Evolutionary conservation across 441 rosid species (phyloP).

Genomic region (Populus trichocarpa): DNA sequence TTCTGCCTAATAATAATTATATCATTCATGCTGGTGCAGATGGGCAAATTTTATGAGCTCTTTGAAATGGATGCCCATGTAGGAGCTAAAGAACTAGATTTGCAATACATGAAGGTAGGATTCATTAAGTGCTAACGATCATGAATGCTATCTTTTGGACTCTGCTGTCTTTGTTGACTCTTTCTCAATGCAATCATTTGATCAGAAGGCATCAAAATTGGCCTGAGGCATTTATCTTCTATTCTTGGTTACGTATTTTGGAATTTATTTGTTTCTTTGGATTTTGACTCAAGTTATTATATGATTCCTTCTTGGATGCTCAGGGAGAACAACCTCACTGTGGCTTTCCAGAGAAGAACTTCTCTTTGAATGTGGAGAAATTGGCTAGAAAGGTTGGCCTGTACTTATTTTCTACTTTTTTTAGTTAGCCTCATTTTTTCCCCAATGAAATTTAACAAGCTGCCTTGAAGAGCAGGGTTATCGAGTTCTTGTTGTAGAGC

Average conservation of each 20-base stretch:
- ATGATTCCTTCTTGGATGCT: slow-evolving; percentile 22
- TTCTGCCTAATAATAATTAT: slow-evolving; percentile 13
- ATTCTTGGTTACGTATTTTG: neutral
- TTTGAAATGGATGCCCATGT: slow-evolving; percentile 99
- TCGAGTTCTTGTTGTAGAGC: slow-evolving; percentile 96
- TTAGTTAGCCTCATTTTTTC: slow-evolving; percentile 16
- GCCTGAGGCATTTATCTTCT: neutral
- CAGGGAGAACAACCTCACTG: slow-evolving; percentile 99
- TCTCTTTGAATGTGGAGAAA: slow-evolving; percentile 84
- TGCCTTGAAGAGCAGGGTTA: slow-evolving; percentile 63
- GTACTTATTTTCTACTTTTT: slow-evolving; percentile 13
- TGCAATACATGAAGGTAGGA: slow-evolving; percentile 97
- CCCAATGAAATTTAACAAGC: slow-evolving; percentile 21
- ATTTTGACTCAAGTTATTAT: slow-evolving; percentile 12
- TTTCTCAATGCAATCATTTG: neutral
- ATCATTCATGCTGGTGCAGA: slow-evolving; percentile 42
- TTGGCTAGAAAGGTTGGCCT: slow-evolving; percentile 82
- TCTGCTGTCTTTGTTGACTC: slow-evolving; percentile 7
- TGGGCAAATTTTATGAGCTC: slow-evolving; percentile 99
- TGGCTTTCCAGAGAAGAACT: slow-evolving; percentile 99
- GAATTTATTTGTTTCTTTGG: slow-evolving; percentile 1
- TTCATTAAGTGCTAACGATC: neutral
- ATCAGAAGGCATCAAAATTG: neutral
- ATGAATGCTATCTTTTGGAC: slow-evolving; percentile 1
- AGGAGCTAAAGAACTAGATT: slow-evolving; percentile 89